A percentile compares a stretch with the other conserved stretches of the same genome.
These are phyloP conservation scores for Aschersonia sp. DNA, from an alignment of 2,329 filamentous ascomycete species.

Conservation along the genomic window DNA sequence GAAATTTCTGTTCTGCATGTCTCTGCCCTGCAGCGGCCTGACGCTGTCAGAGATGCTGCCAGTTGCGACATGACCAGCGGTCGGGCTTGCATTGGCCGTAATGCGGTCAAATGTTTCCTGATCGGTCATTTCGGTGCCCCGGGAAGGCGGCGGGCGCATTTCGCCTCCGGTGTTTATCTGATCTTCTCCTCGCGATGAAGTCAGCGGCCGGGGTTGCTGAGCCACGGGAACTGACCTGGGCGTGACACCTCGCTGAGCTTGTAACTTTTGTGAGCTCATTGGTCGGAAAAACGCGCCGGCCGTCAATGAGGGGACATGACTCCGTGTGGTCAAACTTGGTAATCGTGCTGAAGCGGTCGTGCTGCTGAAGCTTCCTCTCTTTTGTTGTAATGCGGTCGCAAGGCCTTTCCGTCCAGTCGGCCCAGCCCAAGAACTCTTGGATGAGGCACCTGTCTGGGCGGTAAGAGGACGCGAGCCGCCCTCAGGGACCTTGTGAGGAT, in stretches of 20 bases:
- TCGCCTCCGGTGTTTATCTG: slow-evolving; percentile 30
- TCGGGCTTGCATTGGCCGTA: slow-evolving; percentile 63
- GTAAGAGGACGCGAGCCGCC: slow-evolving; percentile 37
- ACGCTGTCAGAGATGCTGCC: slow-evolving; percentile 65
- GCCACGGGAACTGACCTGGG: slow-evolving; percentile 27
- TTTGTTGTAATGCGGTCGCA: slow-evolving; percentile 25
- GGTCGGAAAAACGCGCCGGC: slow-evolving; percentile 89
- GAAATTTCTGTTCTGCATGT: slow-evolving; percentile 20
- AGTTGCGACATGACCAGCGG: slow-evolving; percentile 37
- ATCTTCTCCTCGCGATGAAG: slow-evolving; percentile 20
- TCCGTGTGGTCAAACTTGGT: slow-evolving; percentile 56
- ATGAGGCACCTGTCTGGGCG: slow-evolving; percentile 31
- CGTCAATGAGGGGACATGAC: slow-evolving; percentile 79
- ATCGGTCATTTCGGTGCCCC: slow-evolving; percentile 71
- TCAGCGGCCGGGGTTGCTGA: slow-evolving; percentile 17
- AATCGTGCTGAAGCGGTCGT: slow-evolving; percentile 33
- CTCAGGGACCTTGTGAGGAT: slow-evolving; percentile 24
- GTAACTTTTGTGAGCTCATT: slow-evolving; percentile 90
- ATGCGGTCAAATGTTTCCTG: slow-evolving; percentile 55
- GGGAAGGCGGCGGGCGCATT: slow-evolving; percentile 49
- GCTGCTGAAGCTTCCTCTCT: slow-evolving; percentile 26
- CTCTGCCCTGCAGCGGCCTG: slow-evolving; percentile 51
- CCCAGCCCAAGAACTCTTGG: slow-evolving; percentile 32
- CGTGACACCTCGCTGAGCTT: slow-evolving; percentile 64
- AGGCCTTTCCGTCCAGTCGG: slow-evolving; percentile 41